phyloP scores from a whole-genome alignment of 176 grass and related monocot genomes.

The Phyllostachys edulis region DNA sequence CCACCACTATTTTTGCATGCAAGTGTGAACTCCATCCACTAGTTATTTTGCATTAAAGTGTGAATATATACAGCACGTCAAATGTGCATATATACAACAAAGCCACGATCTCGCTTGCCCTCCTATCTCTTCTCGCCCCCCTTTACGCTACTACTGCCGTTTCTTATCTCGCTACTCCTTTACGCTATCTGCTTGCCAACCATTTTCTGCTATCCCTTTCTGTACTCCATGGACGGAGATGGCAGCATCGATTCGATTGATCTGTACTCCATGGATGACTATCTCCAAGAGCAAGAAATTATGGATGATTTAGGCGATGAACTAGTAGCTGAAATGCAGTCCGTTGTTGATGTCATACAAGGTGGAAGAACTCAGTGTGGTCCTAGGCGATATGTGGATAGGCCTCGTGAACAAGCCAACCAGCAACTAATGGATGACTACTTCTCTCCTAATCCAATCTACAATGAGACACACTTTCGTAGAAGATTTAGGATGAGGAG shows the following conservation, averaged over 20 bases:
- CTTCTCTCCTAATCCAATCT: background rate
- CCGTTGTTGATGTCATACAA: background rate
- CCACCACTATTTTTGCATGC: too few relatives aligned
- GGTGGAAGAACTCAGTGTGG: background rate
- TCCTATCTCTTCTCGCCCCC: too few relatives aligned
- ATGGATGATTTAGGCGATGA: background rate
- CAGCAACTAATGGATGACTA: background rate
- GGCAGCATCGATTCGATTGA: background rate
- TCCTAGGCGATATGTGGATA: background rate
- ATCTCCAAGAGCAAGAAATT: background rate
- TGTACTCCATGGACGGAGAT: background rate
- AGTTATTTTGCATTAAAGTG: too few relatives aligned
- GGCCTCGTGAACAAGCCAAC: background rate
- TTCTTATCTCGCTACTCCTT: too few relatives aligned
- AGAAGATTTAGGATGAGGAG: background rate
- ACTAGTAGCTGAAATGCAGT: background rate
- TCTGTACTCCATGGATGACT: background rate
- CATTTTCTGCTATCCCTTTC: too few relatives aligned
- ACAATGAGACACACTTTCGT: background rate
- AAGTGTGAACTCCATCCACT: too few relatives aligned
- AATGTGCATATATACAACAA: too few relatives aligned
- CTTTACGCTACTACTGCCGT: too few relatives aligned
- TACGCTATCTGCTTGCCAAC: too few relatives aligned
- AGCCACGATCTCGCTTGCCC: too few relatives aligned
- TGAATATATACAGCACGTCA: too few relatives aligned